Evolutionary conservation across 768 basidiomycete species (phyloP), one percentile per base, ranked within the genome.

Genomic region (Lepiota venenata): DNA sequence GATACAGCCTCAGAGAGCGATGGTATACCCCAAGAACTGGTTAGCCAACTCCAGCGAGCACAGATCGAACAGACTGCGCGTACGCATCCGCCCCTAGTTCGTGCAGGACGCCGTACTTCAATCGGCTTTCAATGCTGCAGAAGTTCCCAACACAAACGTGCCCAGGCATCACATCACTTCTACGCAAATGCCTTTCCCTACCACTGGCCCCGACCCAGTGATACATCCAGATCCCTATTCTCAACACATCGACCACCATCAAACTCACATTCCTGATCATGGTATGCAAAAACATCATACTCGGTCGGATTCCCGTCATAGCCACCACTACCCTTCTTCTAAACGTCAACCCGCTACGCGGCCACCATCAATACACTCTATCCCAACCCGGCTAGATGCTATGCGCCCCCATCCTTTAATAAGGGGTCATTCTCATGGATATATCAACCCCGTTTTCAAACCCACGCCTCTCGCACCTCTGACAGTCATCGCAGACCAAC

Each of bases 371-470:
- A 80, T 69, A 29, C 81, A 86, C 61, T 87, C 87, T 14, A 65
- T 77, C n/a, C 64, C 70, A 37, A 70, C 70, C 36, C 64, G 64
- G 50, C 42, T 54, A 16, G 71, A 72, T 45, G 58, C 65, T 43
- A 71, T 87, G 47, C 84, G 85, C 14, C 87, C 87, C 0, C 89
- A 91, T 63, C 89, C 88, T 6, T 76, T 91, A 48, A 89, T 91
- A 58, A 84, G 88, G 52, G 87, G 87, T 8, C 77, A 84, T 58
- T 88, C 88, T 0, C 82, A 79, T 55, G 82, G 85, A 5, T 75
- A 77, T 48, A 69, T 75, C 2, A 68, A 71, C 66, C 61, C 69
- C 65, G 58, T 75, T 61, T 46, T 76, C 67, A 71, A 81, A 64
- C 79, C 81, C 39, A 73, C 80, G 8, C 85, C 88, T 35, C 74